Base-by-base conservation (phyloP, 306 rosid species). In the Lithocarpus polystachyus region DNA sequence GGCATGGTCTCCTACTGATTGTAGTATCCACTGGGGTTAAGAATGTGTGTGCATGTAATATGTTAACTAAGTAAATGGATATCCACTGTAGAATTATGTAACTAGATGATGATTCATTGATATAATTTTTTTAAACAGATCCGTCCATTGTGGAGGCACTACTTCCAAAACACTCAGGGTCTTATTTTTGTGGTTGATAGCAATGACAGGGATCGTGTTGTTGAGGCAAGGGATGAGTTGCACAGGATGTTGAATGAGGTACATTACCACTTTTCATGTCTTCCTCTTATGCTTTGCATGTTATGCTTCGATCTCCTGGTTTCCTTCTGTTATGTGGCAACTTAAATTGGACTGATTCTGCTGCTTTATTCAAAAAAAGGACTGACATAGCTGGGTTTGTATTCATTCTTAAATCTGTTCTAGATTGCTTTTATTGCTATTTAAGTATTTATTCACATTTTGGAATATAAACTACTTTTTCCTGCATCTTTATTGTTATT, bases 181-280 rank as follows among this genome's bases (percentile, higher is more conserved):
- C 97, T 92, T 75, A 92, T 94, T 74, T 94, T 94, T 85, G 97
- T 94, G 88, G 98, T 94, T 82, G 98, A 94, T 86, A 92, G 97
- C 89, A 94, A 94, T 79, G 98, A 94, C 62, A 90, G 97, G 84
- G 98, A 92, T 85, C 92, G 98, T 68, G 90, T 90, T 79, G 93
- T 92, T 57, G 98, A 94, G 88, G 98, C 98, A 75, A 92, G 97
- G 86, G 98, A 94, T 88, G 98, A 94, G 83, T 87, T 94, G 89
- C 98, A 94, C 87, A 84, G 98, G 82, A 94, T 94, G 98, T 86
- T 94, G 92, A 94, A 94, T 80, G 98, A 92, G 97, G 98, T 90
- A 89, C 64, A 28, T 54, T 53, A 57, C 59, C 61, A 37, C 51
- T 59, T 31, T 79, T 35, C n/a, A 40, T 61, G 52, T 77, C 43